Evolutionary conservation across 2,329 filamentous ascomycete genomes (phyloP).

Genomic region (Ceratocystiopsis brevicomis): DNA sequence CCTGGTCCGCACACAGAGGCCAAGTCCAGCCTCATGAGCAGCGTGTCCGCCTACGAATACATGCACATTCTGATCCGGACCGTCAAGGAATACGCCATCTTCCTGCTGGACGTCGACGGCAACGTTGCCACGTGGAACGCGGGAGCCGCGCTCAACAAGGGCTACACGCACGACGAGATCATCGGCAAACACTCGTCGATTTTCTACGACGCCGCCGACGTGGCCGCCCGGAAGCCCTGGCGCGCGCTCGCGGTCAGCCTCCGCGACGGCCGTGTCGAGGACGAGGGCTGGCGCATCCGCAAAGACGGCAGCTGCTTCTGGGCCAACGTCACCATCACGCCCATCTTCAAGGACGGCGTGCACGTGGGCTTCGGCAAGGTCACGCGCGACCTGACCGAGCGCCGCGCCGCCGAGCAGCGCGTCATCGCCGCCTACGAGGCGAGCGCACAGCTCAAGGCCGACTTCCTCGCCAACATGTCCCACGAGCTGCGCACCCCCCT

Average conservation of each 20-base stretch:
- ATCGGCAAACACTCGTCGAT: constrained; percentile 38
- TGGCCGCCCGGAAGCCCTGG: constrained; percentile 27
- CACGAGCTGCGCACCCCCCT: constrained; percentile 48
- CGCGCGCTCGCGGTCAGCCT: constrained; percentile 32
- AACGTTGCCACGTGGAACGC: constrained; percentile 38
- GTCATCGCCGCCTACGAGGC: constrained; percentile 40
- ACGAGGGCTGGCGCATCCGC: constrained; percentile 40
- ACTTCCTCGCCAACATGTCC: constrained; percentile 44
- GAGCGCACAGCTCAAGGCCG: constrained; percentile 41
- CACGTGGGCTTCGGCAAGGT: constrained; percentile 41
- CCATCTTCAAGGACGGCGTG: constrained; percentile 30
- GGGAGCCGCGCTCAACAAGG: constrained; percentile 35
- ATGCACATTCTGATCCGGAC: constrained; percentile 34
- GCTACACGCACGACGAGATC: constrained; percentile 33
- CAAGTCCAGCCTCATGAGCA: too few species aligned
- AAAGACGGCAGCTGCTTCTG: constrained; percentile 40
- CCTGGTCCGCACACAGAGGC: too few species aligned
- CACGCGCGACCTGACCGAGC: constrained; percentile 36
- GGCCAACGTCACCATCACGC: constrained; percentile 41
- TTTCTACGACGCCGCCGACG: constrained; percentile 35
- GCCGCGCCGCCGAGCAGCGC: constrained; percentile 33
- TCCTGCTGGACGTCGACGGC: constrained; percentile 37
- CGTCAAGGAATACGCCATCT: constrained; percentile 44
- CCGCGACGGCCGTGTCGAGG: constrained; percentile 34
- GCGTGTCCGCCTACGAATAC: constrained; percentile 15